These are phyloP conservation scores for Pseudogymnoascus sp. DNA, from an alignment of 2,329 filamentous ascomycete species.

Conservation along the genomic window DNA sequence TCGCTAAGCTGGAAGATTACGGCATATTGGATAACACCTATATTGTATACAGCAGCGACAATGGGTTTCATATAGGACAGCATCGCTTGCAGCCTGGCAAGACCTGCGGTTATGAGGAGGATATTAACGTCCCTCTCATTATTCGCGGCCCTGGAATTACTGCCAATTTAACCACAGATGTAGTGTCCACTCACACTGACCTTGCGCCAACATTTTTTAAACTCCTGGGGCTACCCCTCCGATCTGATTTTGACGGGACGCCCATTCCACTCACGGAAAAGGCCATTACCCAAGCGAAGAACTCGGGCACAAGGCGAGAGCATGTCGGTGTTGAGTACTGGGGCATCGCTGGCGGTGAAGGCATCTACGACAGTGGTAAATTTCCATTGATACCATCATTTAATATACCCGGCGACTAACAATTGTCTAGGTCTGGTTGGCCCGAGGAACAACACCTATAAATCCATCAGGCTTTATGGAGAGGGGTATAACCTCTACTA, in stretches of 20 bases:
- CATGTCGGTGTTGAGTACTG: slow-evolving; percentile 44
- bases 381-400: not conserved
- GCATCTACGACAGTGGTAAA: slow-evolving; percentile 18
- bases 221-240: slow-evolving; percentile 29
- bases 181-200: slow-evolving; percentile 49
- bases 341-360: slow-evolving; percentile 30
- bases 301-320: slow-evolving; percentile 30
- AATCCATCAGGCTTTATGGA: slow-evolving; percentile 38
- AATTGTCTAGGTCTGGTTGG: slow-evolving; percentile 9
- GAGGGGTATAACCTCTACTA: slow-evolving; percentile 55
- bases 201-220: slow-evolving; percentile 43
- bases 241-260: slow-evolving; percentile 40
- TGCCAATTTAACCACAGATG: slow-evolving; percentile 30
- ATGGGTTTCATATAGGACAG: slow-evolving; percentile 46
- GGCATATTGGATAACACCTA: slow-evolving; percentile 41
- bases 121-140: slow-evolving; percentile 47
- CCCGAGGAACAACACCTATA: slow-evolving; percentile 42
- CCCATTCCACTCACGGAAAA: slow-evolving; percentile 33
- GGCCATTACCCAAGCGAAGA: slow-evolving; percentile 18
- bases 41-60: slow-evolving; percentile 53
- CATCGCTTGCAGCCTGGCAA: slow-evolving; percentile 45
- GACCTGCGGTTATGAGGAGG: slow-evolving; percentile 43
- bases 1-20: slow-evolving; percentile 35
- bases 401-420: not conserved
- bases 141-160: slow-evolving; percentile 52